Evolutionary conservation across 2,329 filamentous ascomycete species (phyloP).

Genomic region (Onygenales sp.): DNA sequence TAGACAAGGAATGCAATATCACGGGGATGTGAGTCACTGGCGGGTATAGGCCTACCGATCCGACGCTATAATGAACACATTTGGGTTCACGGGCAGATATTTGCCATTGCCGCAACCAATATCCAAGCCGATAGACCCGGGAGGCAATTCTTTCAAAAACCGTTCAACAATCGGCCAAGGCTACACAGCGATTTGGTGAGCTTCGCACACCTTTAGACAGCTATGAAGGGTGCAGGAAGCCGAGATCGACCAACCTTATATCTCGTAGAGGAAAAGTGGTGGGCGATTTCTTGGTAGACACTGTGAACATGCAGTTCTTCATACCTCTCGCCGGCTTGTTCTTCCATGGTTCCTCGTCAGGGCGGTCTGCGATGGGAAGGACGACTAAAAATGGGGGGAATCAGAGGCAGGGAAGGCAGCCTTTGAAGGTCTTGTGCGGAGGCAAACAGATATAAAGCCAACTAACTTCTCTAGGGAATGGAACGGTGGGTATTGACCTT

Average conservation of each 20-base stretch:
- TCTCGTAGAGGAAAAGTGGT: slow-evolving; percentile 42
- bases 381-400: too few relatives aligned
- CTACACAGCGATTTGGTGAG: slow-evolving; percentile 25
- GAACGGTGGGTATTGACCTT: too few relatives aligned
- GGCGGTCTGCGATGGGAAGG: too few relatives aligned
- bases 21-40: too few relatives aligned
- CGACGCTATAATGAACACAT: slow-evolving; percentile 71
- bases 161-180: slow-evolving; percentile 86
- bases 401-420: too few relatives aligned
- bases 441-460: too few relatives aligned
- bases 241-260: slow-evolving; percentile 47
- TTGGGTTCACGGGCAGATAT: slow-evolving; percentile 70
- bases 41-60: slow-evolving; percentile 55
- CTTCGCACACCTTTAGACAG: neutral
- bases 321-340: slow-evolving; percentile 40
- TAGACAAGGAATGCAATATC: neutral
- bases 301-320: slow-evolving; percentile 81
- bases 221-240: slow-evolving; percentile 1
- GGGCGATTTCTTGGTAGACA: slow-evolving; percentile 60
- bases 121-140: slow-evolving; percentile 75
- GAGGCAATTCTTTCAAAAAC: slow-evolving; percentile 58
- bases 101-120: slow-evolving; percentile 96
- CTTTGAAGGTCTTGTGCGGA: too few relatives aligned
- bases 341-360: neutral
- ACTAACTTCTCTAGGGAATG: too few relatives aligned